phyloP scores from a whole-genome alignment of 805 yeast species.

The Myxozyma lipomycoides region DNA sequence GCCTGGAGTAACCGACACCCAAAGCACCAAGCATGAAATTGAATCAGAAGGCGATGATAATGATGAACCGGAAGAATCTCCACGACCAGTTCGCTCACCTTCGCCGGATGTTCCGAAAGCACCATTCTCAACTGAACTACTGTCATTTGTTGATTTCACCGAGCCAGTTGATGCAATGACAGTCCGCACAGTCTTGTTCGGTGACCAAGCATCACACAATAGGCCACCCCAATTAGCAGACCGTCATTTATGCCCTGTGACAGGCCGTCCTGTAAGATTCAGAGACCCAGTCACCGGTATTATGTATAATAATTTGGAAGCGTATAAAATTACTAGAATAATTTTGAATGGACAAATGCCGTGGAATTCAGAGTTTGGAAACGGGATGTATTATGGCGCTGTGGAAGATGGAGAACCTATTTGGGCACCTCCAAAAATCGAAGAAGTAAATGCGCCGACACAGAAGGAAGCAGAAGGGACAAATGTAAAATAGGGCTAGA shows the following conservation, averaged over 20 bases:
- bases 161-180: slow-evolving; percentile 30
- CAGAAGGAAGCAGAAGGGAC: no score
- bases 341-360: slow-evolving; percentile 48
- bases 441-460: neutral
- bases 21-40: no score
- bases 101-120: slow-evolving; percentile 2
- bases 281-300: slow-evolving; percentile 85
- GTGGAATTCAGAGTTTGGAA: slow-evolving; percentile 50
- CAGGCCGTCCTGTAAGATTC: slow-evolving; percentile 75
- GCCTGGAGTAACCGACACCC: no score
- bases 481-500: no score
- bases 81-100: neutral
- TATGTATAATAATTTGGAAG: slow-evolving; percentile 78
- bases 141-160: slow-evolving; percentile 12
- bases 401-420: neutral
- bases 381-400: slow-evolving; percentile 31
- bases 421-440: slow-evolving; percentile 1
- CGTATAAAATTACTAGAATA: slow-evolving; percentile 59
- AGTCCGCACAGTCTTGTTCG: slow-evolving; percentile 50
- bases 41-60: slow-evolving; percentile 12
- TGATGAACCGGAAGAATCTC: slow-evolving; percentile 5
- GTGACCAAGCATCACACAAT: slow-evolving; percentile 43
- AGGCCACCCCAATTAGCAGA: slow-evolving; percentile 48
- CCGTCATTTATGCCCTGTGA: slow-evolving; percentile 63
- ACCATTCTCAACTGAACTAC: slow-evolving; percentile 13